These are phyloP conservation scores for Populus tremula DNA, from an alignment of 345 rosid genomes.

Conservation along the genomic window DNA sequence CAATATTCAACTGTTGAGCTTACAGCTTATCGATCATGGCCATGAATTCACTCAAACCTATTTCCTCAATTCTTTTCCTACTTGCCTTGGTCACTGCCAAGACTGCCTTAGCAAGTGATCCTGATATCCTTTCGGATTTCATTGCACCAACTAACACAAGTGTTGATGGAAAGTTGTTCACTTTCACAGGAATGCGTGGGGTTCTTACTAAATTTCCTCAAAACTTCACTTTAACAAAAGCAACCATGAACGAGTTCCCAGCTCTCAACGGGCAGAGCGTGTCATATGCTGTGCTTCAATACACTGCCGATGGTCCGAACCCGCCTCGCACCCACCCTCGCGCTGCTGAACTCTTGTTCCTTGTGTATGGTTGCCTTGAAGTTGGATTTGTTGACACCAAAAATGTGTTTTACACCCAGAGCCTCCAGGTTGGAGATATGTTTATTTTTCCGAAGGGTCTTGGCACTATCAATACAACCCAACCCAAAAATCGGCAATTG, in stretches of 20 bases:
- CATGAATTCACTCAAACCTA: neutral
- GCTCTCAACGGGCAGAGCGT: constrained; percentile 22
- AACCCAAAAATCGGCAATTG: neutral
- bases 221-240: constrained; percentile 9
- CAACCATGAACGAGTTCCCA: constrained; percentile 22
- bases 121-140: constrained; percentile 19
- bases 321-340: constrained; percentile 21
- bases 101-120: constrained; percentile 8
- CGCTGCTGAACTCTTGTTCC: constrained; percentile 19
- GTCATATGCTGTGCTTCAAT: constrained; percentile 17
- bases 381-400: constrained; percentile 10
- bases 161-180: constrained; percentile 18
- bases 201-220: neutral
- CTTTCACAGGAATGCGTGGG: constrained; percentile 5
- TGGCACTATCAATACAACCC: constrained; percentile 4
- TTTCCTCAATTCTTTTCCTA: neutral
- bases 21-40: neutral
- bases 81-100: constrained; percentile 1
- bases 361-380: constrained; percentile 4
- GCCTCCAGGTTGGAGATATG: constrained; percentile 13
- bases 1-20: neutral
- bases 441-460: constrained; percentile 23
- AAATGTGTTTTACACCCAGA: constrained; percentile 6
- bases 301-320: constrained; percentile 1
- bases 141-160: neutral